phyloP scores from a whole-genome alignment of 352 stramenopile species.

The Phytophthora pinifolia region DNA sequence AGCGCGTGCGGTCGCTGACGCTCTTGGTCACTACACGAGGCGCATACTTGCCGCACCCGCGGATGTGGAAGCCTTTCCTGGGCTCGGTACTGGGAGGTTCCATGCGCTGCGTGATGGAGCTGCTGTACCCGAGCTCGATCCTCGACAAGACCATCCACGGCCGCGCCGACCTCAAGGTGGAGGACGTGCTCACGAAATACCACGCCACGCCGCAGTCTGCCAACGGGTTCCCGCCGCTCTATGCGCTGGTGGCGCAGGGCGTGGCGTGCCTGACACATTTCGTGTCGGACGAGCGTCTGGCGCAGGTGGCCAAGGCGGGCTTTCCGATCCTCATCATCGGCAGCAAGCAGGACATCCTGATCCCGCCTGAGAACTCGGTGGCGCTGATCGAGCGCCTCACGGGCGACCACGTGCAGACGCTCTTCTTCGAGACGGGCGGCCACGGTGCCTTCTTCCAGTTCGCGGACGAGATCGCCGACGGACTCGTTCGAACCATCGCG shows the following conservation, averaged over 20 bases:
- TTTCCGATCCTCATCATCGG: conserved; percentile 58
- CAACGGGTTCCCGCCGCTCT: conserved; percentile 22
- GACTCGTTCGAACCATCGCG: conserved; percentile 30
- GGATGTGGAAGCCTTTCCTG: conserved; percentile 34
- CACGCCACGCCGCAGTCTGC: conserved; percentile 31
- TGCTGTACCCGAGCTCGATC: conserved; percentile 32
- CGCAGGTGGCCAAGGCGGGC: conserved; percentile 31
- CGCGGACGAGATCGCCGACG: conserved; percentile 35
- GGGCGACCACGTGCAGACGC: conserved; percentile 26
- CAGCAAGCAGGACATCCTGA: conserved; percentile 46
- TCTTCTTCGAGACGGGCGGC: conserved; percentile 39
- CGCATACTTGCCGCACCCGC: conserved; percentile 22
- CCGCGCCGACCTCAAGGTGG: conserved; percentile 29
- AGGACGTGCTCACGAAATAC: conserved; percentile 36
- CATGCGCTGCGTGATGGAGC: conserved; percentile 30
- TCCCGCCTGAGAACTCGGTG: conserved; percentile 38
- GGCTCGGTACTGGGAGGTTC: conserved; percentile 27
- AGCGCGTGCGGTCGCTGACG: conserved; percentile 37
- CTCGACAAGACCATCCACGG: conserved; percentile 27
- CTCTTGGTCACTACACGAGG: conserved; percentile 41
- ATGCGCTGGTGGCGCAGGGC: conserved; percentile 43
- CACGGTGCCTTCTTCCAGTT: conserved; percentile 41
- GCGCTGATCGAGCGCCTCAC: conserved; percentile 30
- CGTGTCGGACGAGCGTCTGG: conserved; percentile 50
- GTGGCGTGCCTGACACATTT: conserved; percentile 53